These are phyloP conservation scores for Dendrobium nobile DNA, from an alignment of 106 monocot genomes.

Conservation along the genomic window DNA sequence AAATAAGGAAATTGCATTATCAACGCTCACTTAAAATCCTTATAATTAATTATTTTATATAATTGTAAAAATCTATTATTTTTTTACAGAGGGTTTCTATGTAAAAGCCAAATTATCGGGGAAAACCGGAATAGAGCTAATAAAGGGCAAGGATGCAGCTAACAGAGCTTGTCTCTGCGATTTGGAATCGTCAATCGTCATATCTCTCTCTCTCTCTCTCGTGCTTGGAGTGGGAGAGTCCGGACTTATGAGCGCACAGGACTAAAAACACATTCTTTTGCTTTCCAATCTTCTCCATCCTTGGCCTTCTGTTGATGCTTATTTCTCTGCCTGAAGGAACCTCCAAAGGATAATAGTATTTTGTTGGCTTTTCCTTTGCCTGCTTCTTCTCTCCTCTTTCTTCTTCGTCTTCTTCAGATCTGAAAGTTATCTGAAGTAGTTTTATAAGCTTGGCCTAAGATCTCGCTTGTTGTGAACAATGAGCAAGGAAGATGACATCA, in stretches of 20 bases:
- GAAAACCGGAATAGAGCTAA: not conserved
- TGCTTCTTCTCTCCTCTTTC: not conserved
- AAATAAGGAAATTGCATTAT: too few relatives aligned
- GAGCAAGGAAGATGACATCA: conserved; percentile 56
- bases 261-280: conserved; percentile 2
- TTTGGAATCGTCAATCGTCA: conserved; percentile 7
- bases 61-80: not conserved
- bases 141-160: conserved; percentile 18
- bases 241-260: not conserved
- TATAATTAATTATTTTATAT: not conserved
- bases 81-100: not conserved
- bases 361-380: not conserved
- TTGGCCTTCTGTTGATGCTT: not conserved
- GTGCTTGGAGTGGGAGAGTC: not conserved
- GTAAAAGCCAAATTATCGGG: not conserved
- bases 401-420: not conserved
- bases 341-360: not conserved
- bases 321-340: not conserved
- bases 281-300: conserved; percentile 5
- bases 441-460: not conserved
- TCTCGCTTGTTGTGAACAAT: conserved; percentile 6
- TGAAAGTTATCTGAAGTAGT: not conserved
- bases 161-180: not conserved
- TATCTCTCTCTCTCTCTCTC: conserved; percentile 1
- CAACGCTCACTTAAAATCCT: not conserved